phyloP scores from a whole-genome alignment of 1,284 basidiomycete genomes.

The Microstroma glucosiphilum region DNA sequence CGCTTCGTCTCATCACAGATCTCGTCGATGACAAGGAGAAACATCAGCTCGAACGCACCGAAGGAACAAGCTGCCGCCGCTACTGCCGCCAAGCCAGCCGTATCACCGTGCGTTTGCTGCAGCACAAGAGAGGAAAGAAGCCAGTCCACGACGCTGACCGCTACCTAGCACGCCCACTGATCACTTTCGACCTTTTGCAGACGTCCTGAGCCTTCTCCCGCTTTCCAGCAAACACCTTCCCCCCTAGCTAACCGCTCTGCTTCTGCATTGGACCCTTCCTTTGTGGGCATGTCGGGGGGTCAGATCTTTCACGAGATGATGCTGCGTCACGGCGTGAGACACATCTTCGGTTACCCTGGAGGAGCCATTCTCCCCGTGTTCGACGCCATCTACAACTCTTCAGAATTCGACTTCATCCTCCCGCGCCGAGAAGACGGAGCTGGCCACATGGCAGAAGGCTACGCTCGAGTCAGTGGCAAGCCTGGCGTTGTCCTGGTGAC shows the following conservation, averaged over 20 bases:
- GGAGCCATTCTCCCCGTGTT: conserved; percentile 97
- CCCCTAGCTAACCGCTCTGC: conserved; percentile 11
- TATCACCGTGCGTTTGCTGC: too few species aligned
- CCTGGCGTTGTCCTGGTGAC: conserved; percentile 97
- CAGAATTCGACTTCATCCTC: conserved; percentile 89
- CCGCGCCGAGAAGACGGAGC: conserved; percentile 96
- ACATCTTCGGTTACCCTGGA: conserved; percentile 96
- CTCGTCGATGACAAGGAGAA: too few species aligned
- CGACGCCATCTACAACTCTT: conserved; percentile 95
- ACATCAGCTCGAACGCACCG: too few species aligned
- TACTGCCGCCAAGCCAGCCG: too few species aligned
- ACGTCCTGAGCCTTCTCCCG: conserved; percentile 40
- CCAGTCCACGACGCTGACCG: too few species aligned
- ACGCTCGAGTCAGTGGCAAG: conserved; percentile 93
- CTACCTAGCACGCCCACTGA: too few species aligned
- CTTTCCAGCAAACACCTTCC: conserved; percentile 37
- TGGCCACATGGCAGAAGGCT: conserved; percentile 97
- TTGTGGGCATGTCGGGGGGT: conserved; percentile 89
- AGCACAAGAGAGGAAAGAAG: too few species aligned
- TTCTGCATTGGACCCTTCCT: conserved; percentile 54
- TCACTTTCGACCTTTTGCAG: not conserved
- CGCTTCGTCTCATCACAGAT: too few species aligned
- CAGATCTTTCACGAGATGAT: conserved; percentile 99
- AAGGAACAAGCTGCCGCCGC: too few species aligned
- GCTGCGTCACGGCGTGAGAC: conserved; percentile 90